Percentiles rank a stretch among this genome's conserved stretches.
phyloP scores from a whole-genome alignment of 495 filamentous ascomycete species.

The Endocarpon pusillum region DNA sequence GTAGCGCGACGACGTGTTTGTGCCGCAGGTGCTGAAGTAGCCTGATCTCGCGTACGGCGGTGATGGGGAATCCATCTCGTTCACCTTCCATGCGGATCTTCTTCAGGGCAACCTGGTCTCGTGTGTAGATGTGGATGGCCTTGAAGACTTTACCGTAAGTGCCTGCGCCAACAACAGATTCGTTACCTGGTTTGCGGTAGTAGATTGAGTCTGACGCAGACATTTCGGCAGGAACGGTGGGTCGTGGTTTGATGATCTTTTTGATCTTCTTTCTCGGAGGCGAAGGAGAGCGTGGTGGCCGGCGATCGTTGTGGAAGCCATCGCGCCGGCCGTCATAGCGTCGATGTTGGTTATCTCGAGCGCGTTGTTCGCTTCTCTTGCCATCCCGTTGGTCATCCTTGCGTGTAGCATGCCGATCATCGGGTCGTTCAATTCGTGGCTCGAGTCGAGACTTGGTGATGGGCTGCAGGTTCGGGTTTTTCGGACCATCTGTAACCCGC shows the following conservation, averaged over 20 bases:
- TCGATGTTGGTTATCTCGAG: slow-evolving; percentile 22
- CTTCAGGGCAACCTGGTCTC: slow-evolving; percentile 80
- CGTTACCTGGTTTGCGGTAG: slow-evolving; percentile 81
- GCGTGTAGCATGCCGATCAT: slow-evolving; percentile 17
- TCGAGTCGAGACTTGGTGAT: slow-evolving; percentile 17
- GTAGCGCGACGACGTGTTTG: slow-evolving; percentile 62
- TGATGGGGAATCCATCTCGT: slow-evolving; percentile 93
- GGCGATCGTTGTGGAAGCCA: slow-evolving; percentile 2
- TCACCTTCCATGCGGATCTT: slow-evolving; percentile 92
- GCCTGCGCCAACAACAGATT: slow-evolving; percentile 83
- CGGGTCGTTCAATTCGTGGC: slow-evolving; percentile 21
- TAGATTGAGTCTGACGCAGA: slow-evolving; percentile 70
- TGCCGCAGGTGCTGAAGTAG: slow-evolving; percentile 87
- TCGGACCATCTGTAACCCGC: slow-evolving; percentile 7
- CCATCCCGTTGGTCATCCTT: slow-evolving; percentile 22
- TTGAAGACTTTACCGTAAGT: slow-evolving; percentile 98
- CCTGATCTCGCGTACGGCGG: slow-evolving; percentile 92
- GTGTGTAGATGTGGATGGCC: slow-evolving; percentile 87
- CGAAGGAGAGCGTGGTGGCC: slow-evolving; percentile 18
- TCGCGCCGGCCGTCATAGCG: slow-evolving; percentile 3
- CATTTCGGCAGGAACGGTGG: slow-evolving; percentile 51
- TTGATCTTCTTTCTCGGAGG: slow-evolving; percentile 51
- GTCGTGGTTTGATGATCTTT: slow-evolving; percentile 54
- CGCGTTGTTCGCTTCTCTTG: slow-evolving; percentile 24
- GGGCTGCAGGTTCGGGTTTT: slow-evolving; percentile 9